Conservation (phyloP, 371 early-diverging fungal species). For the Zopfochytrium polystomum region DNA sequence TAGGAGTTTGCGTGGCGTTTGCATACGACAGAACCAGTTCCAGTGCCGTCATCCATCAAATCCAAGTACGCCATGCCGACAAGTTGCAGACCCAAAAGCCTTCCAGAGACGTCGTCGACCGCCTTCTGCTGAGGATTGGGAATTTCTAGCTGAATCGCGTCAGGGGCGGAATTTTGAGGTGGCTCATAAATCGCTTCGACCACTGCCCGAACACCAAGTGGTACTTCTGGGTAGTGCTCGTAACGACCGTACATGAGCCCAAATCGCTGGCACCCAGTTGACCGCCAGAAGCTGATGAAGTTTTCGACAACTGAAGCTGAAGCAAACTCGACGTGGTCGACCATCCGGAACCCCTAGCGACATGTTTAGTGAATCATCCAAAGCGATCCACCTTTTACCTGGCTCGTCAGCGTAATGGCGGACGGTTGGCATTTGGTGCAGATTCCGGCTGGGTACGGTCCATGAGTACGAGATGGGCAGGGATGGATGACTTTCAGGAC, state of each 20-base stretch:
- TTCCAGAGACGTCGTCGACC: constrained; percentile 68
- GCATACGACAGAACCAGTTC: constrained; percentile 77
- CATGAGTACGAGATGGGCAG: constrained; percentile 76
- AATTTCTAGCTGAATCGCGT: constrained; percentile 71
- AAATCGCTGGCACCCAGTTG: constrained; percentile 85
- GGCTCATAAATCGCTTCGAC: constrained; percentile 96
- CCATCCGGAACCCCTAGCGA: constrained; percentile 84
- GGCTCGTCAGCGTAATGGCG: constrained; percentile 84
- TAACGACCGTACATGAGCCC: constrained; percentile 95
- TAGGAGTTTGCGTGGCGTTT: constrained; percentile 90
- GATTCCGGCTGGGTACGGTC: constrained; percentile 90
- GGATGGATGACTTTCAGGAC: constrained; percentile 73
- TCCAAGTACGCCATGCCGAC: constrained; percentile 96
- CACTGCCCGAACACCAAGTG: constrained; percentile 95
- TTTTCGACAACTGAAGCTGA: constrained; percentile 77
- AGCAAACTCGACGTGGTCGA: constrained; percentile 99
- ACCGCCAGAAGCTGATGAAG: constrained; percentile 86
- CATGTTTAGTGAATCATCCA: constrained; percentile 19
- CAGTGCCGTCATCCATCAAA: constrained; percentile 80
- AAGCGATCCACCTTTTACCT: constrained; percentile 47
- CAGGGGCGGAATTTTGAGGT: constrained; percentile 78
- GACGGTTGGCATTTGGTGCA: constrained; percentile 97
- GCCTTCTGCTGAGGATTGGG: constrained; percentile 43
- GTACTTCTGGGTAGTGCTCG: constrained; percentile 87
- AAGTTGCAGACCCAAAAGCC: constrained; percentile 70